Evolutionary conservation across 495 filamentous ascomycete species (phyloP).

Genomic region (Aspergillus sparsus): DNA sequence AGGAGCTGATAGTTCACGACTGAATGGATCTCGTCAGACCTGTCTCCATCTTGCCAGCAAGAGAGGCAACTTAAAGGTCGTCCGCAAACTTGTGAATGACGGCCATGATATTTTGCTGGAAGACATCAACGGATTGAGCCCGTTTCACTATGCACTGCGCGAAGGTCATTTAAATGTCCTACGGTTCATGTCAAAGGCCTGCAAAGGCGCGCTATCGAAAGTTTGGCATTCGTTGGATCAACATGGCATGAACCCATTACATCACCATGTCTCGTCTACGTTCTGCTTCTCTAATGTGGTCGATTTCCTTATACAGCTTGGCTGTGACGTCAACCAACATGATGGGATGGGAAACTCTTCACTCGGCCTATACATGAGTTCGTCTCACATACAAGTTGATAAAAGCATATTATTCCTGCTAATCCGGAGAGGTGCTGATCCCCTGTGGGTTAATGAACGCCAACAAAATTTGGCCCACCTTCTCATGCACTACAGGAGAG

Average conservation of each 20-base stretch:
- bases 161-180: slow-evolving; percentile 6
- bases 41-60: slow-evolving; percentile 21
- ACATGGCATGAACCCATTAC: slow-evolving; percentile 8
- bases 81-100: slow-evolving; percentile 18
- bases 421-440: background rate
- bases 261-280: slow-evolving; percentile 6
- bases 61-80: slow-evolving; percentile 14
- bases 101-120: slow-evolving; percentile 12
- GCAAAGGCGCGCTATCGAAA: background rate
- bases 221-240: slow-evolving; percentile 11
- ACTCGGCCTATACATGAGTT: background rate
- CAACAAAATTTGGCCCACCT: slow-evolving; percentile 8
- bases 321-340: slow-evolving; percentile 8
- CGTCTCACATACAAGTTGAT: background rate
- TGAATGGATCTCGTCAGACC: slow-evolving; percentile 12
- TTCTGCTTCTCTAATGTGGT: slow-evolving; percentile 9
- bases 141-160: slow-evolving; percentile 16
- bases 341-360: slow-evolving; percentile 3
- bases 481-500: slow-evolving; percentile 16
- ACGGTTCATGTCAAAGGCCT: slow-evolving; percentile 6
- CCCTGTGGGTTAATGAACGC: slow-evolving; percentile 1
- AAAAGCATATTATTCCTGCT: background rate
- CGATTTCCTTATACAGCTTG: slow-evolving; percentile 11
- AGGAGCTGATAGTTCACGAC: slow-evolving; percentile 17
- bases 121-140: slow-evolving; percentile 13